Conservation (phyloP, 176 grass and related monocot genomes). For the Secale cereale region DNA sequence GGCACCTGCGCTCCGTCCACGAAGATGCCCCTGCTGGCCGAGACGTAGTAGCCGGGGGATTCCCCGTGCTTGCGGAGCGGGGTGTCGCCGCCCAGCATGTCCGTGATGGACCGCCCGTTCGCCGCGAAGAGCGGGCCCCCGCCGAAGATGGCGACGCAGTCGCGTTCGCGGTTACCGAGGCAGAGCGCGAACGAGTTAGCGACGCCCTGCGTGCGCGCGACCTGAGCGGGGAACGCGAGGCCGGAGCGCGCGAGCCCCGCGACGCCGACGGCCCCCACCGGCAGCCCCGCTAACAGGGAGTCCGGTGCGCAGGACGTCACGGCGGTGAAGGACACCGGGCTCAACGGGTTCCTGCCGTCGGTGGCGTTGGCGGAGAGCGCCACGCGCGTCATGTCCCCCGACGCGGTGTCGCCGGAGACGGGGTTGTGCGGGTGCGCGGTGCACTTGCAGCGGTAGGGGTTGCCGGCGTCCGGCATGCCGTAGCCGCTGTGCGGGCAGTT, state of each 20-base stretch:
- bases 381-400: slow-evolving; percentile 22
- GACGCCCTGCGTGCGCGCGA: slow-evolving; percentile 35
- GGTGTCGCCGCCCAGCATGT: slow-evolving; percentile 9
- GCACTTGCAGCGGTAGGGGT: slow-evolving; percentile 46
- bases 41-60: slow-evolving; percentile 30
- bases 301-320: slow-evolving; percentile 45
- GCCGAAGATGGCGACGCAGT: slow-evolving; percentile 59
- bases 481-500: slow-evolving; percentile 26
- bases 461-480: not conserved
- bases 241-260: slow-evolving; percentile 40
- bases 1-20: not conserved
- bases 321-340: not conserved
- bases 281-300: slow-evolving; percentile 18
- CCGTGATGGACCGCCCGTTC: not conserved
- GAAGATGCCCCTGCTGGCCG: slow-evolving; percentile 20
- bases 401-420: not conserved
- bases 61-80: slow-evolving; percentile 1
- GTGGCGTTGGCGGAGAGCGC: slow-evolving; percentile 45
- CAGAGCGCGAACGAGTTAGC: slow-evolving; percentile 54
- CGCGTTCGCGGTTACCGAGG: slow-evolving; percentile 35
- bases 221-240: slow-evolving; percentile 44
- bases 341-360: slow-evolving; percentile 50
- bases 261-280: slow-evolving; percentile 35
- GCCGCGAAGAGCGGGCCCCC: slow-evolving; percentile 18
- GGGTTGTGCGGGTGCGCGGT: slow-evolving; percentile 46